A percentile compares a stretch with the other conserved stretches of the same genome.
phyloP scores from a whole-genome alignment of 768 basidiomycete species.

The Daedaleopsis sinensis region DNA sequence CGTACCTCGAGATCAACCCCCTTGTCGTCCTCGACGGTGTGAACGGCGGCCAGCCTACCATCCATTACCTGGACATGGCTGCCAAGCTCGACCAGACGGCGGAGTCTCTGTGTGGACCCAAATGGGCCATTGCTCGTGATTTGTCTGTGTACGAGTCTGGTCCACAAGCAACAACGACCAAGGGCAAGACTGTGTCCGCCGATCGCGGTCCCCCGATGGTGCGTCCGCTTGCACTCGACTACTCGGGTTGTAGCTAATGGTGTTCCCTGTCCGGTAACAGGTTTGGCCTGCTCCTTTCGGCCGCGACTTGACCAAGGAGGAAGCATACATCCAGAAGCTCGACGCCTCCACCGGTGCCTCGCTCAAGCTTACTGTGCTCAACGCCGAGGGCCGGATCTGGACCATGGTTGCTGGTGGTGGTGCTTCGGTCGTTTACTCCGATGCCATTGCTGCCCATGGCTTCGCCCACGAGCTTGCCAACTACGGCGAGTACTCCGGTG shows the following conservation, averaged over 20 bases:
- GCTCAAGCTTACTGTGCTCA: constrained; percentile 96
- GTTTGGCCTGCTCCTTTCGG: constrained; percentile 94
- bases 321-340: constrained; percentile 98
- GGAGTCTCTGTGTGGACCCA: constrained; percentile 96
- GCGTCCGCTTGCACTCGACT: constrained; percentile 13
- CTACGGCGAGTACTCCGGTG: constrained; percentile 99
- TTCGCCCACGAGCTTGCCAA: constrained; percentile 98
- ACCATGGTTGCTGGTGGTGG: constrained; percentile 99
- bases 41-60: constrained; percentile 68
- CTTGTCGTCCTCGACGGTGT: constrained; percentile 90
- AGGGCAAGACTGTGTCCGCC: constrained; percentile 60
- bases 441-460: constrained; percentile 89
- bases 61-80: constrained; percentile 99
- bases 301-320: constrained; percentile 96
- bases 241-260: constrained; percentile 12
- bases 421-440: constrained; percentile 68
- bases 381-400: constrained; percentile 95
- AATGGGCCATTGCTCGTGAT: constrained; percentile 98
- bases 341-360: constrained; percentile 97
- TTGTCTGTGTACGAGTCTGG: constrained; percentile 68
- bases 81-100: constrained; percentile 99
- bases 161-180: constrained; percentile 45
- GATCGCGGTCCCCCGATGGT: constrained; percentile 99
- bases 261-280: constrained; percentile 30
- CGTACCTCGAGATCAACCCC: constrained; percentile 99